Conservation (phyloP, 2,329 filamentous ascomycete genomes). For the Aspergillus latus region DNA sequence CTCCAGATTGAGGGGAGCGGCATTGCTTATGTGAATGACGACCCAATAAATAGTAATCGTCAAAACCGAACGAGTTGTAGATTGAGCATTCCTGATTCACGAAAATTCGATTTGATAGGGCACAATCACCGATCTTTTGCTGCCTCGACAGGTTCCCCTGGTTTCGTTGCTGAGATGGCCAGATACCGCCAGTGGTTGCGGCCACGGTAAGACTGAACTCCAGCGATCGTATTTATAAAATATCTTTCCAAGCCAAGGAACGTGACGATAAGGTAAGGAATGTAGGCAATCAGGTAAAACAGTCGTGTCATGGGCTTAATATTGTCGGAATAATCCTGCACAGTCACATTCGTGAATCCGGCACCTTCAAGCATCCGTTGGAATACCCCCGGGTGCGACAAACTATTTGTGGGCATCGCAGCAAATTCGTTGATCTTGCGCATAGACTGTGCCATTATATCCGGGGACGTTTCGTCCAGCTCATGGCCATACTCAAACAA, state of each 20-base stretch:
- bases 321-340: constrained; percentile 49
- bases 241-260: constrained; percentile 43
- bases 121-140: neutral
- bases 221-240: constrained; percentile 53
- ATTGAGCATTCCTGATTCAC: too few species aligned
- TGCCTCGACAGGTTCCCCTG: constrained; percentile 8
- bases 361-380: constrained; percentile 40
- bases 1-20: too few species aligned
- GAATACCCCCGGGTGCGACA: constrained; percentile 32
- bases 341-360: constrained; percentile 48
- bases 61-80: too few species aligned
- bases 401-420: constrained; percentile 49
- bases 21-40: too few species aligned
- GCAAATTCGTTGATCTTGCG: constrained; percentile 46
- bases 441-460: constrained; percentile 29
- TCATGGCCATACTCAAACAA: constrained; percentile 52
- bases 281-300: constrained; percentile 48
- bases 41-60: too few species aligned
- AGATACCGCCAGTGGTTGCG: constrained; percentile 33
- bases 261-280: constrained; percentile 50
- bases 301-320: constrained; percentile 51
- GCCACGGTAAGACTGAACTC: constrained; percentile 38
- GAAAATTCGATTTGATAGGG: too few species aligned
- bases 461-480: constrained; percentile 28
- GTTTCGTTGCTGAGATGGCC: constrained; percentile 26